Conservation (phyloP, 2,329 filamentous ascomycete species). For the Coleophoma eucalyptorum region DNA sequence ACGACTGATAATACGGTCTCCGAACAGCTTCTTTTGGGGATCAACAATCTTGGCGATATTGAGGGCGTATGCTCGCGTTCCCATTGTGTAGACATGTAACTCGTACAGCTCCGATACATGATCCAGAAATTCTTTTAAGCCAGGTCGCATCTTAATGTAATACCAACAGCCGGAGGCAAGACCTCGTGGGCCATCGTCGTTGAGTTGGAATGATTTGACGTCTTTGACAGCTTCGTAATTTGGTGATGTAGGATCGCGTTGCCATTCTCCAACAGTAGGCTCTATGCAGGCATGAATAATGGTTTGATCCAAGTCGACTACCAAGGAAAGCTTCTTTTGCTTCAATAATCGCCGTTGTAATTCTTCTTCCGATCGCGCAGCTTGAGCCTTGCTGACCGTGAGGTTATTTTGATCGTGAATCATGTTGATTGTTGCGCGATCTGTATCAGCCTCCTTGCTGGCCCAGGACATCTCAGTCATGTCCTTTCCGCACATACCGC, state of each 20-base stretch:
- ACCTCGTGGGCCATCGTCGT: conserved; percentile 73
- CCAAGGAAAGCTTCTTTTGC: conserved; percentile 81
- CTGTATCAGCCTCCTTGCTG: conserved; percentile 71
- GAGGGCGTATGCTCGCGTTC: conserved; percentile 91
- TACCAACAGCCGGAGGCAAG: conserved; percentile 78
- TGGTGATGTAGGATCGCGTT: conserved; percentile 80
- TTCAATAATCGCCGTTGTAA: conserved; percentile 78
- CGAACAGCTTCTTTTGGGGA: conserved; percentile 83
- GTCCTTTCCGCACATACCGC: conserved; percentile 89
- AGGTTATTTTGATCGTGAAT: conserved; percentile 86
- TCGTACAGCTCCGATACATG: conserved; percentile 80
- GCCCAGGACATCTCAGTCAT: conserved; percentile 92
- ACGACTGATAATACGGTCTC: conserved; percentile 90
- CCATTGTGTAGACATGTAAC: conserved; percentile 98
- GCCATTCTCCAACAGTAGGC: conserved; percentile 94
- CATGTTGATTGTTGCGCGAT: conserved; percentile 91
- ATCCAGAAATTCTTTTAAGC: conserved; percentile 75
- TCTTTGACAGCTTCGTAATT: conserved; percentile 90
- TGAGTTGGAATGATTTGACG: conserved; percentile 82
- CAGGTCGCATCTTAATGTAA: conserved; percentile 96
- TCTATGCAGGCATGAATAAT: conserved; percentile 98
- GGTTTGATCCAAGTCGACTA: conserved; percentile 96
- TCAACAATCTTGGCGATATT: conserved; percentile 92
- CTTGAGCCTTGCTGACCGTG: conserved; percentile 79
- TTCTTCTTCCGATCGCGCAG: conserved; percentile 78